phyloP scores from a whole-genome alignment of 345 rosid species.

The Syzygium jambos region DNA sequence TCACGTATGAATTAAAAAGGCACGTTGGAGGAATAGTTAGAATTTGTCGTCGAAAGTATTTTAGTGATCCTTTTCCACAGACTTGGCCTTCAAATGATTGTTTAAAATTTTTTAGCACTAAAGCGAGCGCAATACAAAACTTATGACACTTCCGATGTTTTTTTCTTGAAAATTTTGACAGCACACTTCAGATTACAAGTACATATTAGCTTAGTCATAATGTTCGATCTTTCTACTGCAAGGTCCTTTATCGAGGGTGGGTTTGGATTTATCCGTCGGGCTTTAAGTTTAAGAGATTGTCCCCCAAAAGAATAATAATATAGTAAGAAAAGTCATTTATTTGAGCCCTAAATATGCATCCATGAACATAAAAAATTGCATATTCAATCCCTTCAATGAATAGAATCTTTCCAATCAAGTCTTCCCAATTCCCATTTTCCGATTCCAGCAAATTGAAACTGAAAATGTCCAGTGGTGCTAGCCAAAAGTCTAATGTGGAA shows the following conservation, averaged over 20 bases:
- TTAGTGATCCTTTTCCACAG: not conserved
- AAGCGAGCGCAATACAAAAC: no score
- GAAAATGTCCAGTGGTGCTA: not conserved
- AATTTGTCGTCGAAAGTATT: not conserved
- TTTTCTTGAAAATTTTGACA: no score
- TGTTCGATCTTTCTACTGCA: not conserved
- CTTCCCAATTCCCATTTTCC: not conserved
- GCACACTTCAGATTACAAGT: no score
- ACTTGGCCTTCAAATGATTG: no score
- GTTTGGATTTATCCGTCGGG: not conserved
- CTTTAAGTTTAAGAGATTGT: not conserved
- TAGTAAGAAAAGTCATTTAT: not conserved
- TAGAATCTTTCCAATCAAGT: not conserved
- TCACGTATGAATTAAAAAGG: not conserved
- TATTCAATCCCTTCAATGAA: not conserved
- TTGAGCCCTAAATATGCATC: not conserved
- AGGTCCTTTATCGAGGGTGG: not conserved
- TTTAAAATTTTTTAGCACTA: no score
- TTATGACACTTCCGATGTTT: no score
- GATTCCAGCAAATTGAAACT: not conserved
- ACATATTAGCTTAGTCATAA: no score
- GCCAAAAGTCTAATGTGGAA: not conserved
- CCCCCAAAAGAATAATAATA: no score
- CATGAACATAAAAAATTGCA: not conserved
- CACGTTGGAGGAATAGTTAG: accelerated